These are phyloP conservation scores for Penicillium odoratum DNA, from an alignment of 495 filamentous ascomycete genomes.

Conservation along the genomic window DNA sequence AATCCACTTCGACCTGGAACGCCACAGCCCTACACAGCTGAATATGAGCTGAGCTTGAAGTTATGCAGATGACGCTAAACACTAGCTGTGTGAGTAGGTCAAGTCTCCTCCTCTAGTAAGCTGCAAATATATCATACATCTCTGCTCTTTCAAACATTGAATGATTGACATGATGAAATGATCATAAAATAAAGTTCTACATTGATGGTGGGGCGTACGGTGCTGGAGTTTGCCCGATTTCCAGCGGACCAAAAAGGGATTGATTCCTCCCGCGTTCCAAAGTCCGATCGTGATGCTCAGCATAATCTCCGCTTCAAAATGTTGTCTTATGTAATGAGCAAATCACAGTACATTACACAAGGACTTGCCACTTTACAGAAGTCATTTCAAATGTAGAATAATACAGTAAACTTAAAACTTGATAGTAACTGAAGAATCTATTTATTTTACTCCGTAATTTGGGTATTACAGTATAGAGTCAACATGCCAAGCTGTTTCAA, in stretches of 20 bases:
- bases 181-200: conserved; percentile 1
- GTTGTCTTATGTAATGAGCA: not conserved
- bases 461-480: too few relatives aligned
- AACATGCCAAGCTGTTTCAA: not conserved
- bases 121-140: too few relatives aligned
- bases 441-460: too few relatives aligned
- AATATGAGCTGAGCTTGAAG: not conserved
- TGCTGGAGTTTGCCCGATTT: conserved; percentile 13
- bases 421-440: too few relatives aligned
- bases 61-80: too few relatives aligned
- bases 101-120: too few relatives aligned
- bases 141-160: too few relatives aligned
- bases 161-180: not conserved
- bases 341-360: not conserved
- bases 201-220: conserved; percentile 7
- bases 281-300: not conserved
- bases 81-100: too few relatives aligned
- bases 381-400: too few relatives aligned
- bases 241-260: conserved; percentile 6
- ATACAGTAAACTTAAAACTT: too few relatives aligned
- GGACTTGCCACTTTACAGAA: too few relatives aligned
- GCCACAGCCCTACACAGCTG: conserved; percentile 7
- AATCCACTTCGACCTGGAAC: not conserved
- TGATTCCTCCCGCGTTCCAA: not conserved
- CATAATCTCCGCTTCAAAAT: not conserved